A percentile compares a stretch with the other conserved stretches of the same genome.
These are phyloP conservation scores for Apocynum venetum DNA, from an alignment of 257 asterid genomes.

Conservation along the genomic window DNA sequence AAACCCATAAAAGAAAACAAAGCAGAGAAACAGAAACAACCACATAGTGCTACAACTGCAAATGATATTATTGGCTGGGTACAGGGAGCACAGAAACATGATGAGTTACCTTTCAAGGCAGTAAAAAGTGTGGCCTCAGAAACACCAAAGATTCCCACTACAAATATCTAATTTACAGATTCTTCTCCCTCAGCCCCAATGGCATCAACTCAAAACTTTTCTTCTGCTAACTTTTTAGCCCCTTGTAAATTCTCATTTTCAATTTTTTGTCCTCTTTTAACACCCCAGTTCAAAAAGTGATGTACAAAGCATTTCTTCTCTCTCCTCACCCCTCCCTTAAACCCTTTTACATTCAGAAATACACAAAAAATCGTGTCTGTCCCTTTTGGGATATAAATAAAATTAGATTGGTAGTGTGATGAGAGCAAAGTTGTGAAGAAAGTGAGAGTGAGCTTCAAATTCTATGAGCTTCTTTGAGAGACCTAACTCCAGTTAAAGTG, in stretches of 20 bases:
- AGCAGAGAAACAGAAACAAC: conserved; percentile 6
- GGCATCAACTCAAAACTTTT: conserved; percentile 29
- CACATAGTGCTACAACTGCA: conserved; percentile 12
- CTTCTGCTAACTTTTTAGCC: not conserved
- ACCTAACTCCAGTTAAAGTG: conserved; percentile 23
- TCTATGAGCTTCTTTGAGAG: not conserved
- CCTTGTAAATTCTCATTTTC: conserved; percentile 22
- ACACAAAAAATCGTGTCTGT: not conserved
- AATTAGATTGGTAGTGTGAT: conserved; percentile 12
- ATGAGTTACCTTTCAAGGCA: conserved; percentile 41
- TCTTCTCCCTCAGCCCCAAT: conserved; percentile 21
- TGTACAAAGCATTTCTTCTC: conserved; percentile 18
- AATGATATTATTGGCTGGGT: conserved; percentile 20
- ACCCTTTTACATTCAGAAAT: conserved; percentile 1
- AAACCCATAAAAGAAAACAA: not conserved
- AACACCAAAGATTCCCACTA: conserved; percentile 59
- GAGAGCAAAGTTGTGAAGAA: conserved; percentile 24
- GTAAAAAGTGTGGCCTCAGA: conserved; percentile 29
- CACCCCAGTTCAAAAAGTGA: conserved; percentile 4
- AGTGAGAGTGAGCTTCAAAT: conserved; percentile 33
- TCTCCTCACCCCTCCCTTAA: not conserved
- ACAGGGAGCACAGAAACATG: conserved; percentile 4
- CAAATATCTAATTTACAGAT: conserved; percentile 40
- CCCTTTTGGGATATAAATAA: too few relatives aligned
- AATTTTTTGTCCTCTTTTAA: conserved; percentile 4